A percentile compares a stretch with the other conserved stretches of the same genome.
These are phyloP conservation scores for Pythium sukuiense DNA, from an alignment of 352 stramenopile species.

Conservation along the genomic window DNA sequence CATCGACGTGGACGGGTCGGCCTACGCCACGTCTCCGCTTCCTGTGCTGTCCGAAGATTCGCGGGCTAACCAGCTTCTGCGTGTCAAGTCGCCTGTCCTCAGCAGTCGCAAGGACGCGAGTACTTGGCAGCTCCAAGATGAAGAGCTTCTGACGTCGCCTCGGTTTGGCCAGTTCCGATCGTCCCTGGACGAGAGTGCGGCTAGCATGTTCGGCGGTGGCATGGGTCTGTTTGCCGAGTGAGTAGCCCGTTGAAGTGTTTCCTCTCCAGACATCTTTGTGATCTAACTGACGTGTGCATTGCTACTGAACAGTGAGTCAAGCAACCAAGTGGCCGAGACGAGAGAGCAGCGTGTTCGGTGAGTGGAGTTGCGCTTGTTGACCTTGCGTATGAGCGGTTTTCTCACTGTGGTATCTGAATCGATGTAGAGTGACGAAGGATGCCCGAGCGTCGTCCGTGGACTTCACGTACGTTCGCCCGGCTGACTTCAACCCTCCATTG, in stretches of 20 bases:
- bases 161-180: constrained; percentile 30
- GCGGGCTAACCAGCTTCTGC: constrained; percentile 14
- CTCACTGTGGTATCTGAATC: constrained; percentile 5
- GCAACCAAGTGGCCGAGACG: constrained; percentile 22
- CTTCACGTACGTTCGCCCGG: constrained; percentile 57
- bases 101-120: constrained; percentile 35
- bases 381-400: not conserved
- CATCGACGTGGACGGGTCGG: constrained; percentile 21
- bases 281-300: not conserved
- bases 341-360: constrained; percentile 19
- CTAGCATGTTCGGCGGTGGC: constrained; percentile 25
- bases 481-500: constrained; percentile 60
- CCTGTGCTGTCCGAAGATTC: constrained; percentile 20
- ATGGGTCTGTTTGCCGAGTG: constrained; percentile 31
- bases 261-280: not conserved
- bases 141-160: constrained; percentile 35
- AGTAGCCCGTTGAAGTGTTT: constrained; percentile 4
- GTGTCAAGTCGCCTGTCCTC: constrained; percentile 38
- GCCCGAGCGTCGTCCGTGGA: constrained; percentile 73
- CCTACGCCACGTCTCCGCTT: constrained; percentile 20
- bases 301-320: not conserved
- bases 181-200: constrained; percentile 27
- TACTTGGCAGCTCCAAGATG: constrained; percentile 39
- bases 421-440: constrained; percentile 53
- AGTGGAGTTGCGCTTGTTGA: not conserved